Evolutionary conservation across 1,284 basidiomycete genomes (phyloP).

Genomic region (Moesziomyces antarcticus): DNA sequence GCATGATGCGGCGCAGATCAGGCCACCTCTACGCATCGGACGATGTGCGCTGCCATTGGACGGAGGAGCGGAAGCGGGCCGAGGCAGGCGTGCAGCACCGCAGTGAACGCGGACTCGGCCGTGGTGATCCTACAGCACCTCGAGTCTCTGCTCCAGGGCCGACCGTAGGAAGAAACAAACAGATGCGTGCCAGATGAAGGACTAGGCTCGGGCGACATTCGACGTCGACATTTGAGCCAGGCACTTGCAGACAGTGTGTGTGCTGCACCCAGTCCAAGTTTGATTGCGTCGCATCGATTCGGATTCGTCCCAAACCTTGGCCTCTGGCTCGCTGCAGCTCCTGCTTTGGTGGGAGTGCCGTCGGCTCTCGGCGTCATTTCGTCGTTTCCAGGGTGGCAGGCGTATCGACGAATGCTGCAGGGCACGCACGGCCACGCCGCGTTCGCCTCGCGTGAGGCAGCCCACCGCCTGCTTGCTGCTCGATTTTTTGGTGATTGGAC

Average conservation of each 20-base stretch:
- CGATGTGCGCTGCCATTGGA: not conserved
- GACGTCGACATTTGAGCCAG: not conserved
- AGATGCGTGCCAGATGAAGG: not conserved
- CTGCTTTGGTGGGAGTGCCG: not conserved
- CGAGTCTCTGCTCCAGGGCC: not conserved
- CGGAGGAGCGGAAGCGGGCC: too few species aligned
- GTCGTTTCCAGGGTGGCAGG: too few species aligned
- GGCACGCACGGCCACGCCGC: not conserved
- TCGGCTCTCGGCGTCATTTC: too few species aligned
- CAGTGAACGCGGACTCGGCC: not conserved
- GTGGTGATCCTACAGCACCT: not conserved
- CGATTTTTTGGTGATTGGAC: too few species aligned
- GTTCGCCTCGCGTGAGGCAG: too few species aligned
- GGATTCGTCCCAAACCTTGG: not conserved
- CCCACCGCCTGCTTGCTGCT: too few species aligned
- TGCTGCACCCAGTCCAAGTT: not conserved
- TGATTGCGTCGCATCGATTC: slow-evolving; percentile 1
- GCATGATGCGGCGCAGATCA: slow-evolving; percentile 1
- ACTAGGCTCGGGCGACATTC: not conserved
- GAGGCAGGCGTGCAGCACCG: not conserved
- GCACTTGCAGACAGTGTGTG: not conserved
- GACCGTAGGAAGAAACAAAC: not conserved
- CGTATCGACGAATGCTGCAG: too few species aligned
- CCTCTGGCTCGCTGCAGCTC: not conserved
- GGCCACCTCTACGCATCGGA: not conserved